phyloP scores from a whole-genome alignment of 2,329 filamentous ascomycete species.

The Cercospora sp. region DNA sequence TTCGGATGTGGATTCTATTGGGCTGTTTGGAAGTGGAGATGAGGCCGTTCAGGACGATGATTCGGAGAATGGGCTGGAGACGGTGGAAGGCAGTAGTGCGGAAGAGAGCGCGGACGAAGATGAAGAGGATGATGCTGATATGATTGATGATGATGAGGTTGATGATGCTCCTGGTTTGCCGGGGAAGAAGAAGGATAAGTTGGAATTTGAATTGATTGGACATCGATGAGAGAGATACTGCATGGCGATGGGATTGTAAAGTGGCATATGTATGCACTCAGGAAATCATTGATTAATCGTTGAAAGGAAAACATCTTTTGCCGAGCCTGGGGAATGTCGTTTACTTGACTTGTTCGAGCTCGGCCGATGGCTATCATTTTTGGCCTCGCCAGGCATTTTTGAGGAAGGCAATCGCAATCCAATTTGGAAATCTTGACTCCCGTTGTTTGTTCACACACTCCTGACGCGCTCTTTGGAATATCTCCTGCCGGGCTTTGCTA shows the following conservation, averaged over 20 bases:
- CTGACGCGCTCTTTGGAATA: background rate
- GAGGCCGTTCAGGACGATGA: slow-evolving; percentile 38
- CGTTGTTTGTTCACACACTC: background rate
- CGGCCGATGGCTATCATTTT: background rate
- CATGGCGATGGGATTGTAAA: background rate
- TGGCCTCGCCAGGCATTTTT: background rate
- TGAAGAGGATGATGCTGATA: slow-evolving; percentile 6
- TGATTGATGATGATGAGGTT: slow-evolving; percentile 14
- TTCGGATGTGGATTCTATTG: slow-evolving; percentile 21
- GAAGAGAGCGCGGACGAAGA: slow-evolving; percentile 23
- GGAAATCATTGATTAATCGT: background rate
- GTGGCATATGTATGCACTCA: background rate
- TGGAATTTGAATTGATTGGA: slow-evolving; percentile 30
- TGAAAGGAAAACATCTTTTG: background rate
- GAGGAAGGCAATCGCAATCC: background rate
- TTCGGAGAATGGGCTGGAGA: slow-evolving; percentile 32
- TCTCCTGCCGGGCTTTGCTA: background rate
- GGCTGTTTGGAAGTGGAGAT: slow-evolving; percentile 34
- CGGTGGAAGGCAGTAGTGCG: slow-evolving; percentile 23
- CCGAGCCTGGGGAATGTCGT: background rate
- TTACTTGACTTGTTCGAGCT: background rate
- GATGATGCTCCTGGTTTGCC: background rate
- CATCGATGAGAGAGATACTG: slow-evolving; percentile 24
- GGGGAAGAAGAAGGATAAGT: slow-evolving; percentile 6
- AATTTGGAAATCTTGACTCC: background rate